A percentile compares a stretch with the other conserved stretches of the same genome.
These are phyloP conservation scores for Dryadomyces quercivorus DNA, from an alignment of 2,329 filamentous ascomycete genomes.

Conservation along the genomic window DNA sequence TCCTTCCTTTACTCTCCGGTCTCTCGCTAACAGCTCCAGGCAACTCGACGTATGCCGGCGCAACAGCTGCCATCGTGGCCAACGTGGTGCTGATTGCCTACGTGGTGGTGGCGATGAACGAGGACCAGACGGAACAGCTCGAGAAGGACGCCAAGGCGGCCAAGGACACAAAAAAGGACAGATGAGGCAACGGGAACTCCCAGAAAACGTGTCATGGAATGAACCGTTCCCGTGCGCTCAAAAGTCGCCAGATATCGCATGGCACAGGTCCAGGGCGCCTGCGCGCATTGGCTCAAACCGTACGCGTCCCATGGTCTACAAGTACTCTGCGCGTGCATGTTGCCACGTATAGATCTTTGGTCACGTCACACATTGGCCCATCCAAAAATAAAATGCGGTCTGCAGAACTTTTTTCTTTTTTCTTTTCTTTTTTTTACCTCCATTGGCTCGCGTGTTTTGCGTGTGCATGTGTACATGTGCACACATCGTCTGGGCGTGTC, in stretches of 20 bases:
- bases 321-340: neutral
- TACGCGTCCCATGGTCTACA: neutral
- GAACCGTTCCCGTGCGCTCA: too few relatives aligned
- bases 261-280: too few relatives aligned
- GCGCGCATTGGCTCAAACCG: too few relatives aligned
- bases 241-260: neutral
- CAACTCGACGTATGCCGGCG: slow-evolving; percentile 80
- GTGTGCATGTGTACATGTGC: neutral
- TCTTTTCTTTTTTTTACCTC: neutral
- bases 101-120: slow-evolving; percentile 79
- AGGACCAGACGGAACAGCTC: slow-evolving; percentile 50
- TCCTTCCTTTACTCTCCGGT: neutral
- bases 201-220: too few relatives aligned
- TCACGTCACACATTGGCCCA: neutral
- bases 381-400: neutral
- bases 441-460: neutral
- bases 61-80: slow-evolving; percentile 73
- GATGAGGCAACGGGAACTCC: slow-evolving; percentile 16
- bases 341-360: neutral
- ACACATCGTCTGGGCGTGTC: too few relatives aligned
- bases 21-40: slow-evolving; percentile 51
- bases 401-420: neutral
- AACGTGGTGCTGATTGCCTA: slow-evolving; percentile 89
- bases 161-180: slow-evolving; percentile 37
- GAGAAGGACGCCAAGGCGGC: slow-evolving; percentile 21